A percentile compares a stretch with the other conserved stretches of the same genome.
These are phyloP conservation scores for Colletotrichum sp. DNA, from an alignment of 2,329 filamentous ascomycete species.

Conservation along the genomic window DNA sequence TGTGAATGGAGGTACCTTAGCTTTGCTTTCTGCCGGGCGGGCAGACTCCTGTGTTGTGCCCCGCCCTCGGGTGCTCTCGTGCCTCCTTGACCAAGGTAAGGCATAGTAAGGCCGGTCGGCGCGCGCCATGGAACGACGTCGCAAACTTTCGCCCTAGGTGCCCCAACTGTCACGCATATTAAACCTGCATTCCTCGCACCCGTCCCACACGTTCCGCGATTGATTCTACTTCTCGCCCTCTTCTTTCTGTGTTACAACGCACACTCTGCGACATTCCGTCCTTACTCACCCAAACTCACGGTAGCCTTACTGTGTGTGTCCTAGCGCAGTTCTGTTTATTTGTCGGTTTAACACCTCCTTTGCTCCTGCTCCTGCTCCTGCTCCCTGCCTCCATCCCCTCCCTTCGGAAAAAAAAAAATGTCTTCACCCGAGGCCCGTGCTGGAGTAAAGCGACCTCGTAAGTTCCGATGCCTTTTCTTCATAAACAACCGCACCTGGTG, in stretches of 20 bases:
- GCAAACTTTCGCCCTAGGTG: not conserved
- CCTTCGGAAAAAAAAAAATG: conserved; percentile 29
- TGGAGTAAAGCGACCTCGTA: conserved; percentile 50
- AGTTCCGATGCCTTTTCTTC: conserved; percentile 22
- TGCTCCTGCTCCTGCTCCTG: not conserved
- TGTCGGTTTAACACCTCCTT: not conserved
- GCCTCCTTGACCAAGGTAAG: not conserved
- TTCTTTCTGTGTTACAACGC: not conserved
- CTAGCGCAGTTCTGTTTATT: not conserved
- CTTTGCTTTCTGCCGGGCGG: not conserved
- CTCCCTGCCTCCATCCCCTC: not conserved
- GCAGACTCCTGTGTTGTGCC: not conserved
- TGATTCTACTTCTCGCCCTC: not conserved
- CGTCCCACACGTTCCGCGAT: not conserved
- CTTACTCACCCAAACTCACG: not conserved
- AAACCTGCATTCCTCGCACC: not conserved
- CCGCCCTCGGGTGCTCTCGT: not conserved
- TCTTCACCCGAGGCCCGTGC: conserved; percentile 45
- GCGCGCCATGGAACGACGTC: not conserved
- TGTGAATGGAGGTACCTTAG: not conserved
- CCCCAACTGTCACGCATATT: not conserved
- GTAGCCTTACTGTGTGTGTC: not conserved
- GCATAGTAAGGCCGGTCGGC: not conserved
- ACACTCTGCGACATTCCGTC: not conserved
- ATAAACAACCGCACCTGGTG: not conserved